These are phyloP conservation scores for Morella rubra DNA, from an alignment of 306 rosid genomes.

Conservation along the genomic window DNA sequence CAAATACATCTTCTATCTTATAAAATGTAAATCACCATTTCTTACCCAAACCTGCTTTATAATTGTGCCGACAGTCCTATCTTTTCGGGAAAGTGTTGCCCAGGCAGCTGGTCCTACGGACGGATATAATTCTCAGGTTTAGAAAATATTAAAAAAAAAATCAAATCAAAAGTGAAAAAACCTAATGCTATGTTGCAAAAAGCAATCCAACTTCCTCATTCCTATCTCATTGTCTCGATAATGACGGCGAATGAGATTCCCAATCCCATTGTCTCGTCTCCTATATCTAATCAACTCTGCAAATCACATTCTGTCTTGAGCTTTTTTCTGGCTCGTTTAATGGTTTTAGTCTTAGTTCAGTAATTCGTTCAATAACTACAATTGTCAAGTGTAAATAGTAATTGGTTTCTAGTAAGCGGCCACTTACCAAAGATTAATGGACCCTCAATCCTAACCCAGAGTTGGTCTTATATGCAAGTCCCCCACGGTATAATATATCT, in stretches of 20 bases:
- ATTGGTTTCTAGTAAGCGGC: too few species aligned
- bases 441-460: too few species aligned
- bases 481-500: too few species aligned
- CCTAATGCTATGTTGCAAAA: neutral
- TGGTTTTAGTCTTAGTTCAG: neutral
- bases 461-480: too few species aligned
- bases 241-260: neutral
- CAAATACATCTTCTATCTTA: neutral
- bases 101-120: neutral
- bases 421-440: too few species aligned
- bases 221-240: neutral
- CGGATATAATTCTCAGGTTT: too few species aligned
- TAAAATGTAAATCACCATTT: neutral
- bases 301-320: neutral
- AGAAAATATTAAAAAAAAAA: too few species aligned
- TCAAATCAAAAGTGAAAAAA: neutral
- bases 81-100: neutral
- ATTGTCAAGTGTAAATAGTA: too few species aligned
- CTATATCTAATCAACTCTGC: neutral
- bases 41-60: neutral
- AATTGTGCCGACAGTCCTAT: neutral
- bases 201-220: neutral
- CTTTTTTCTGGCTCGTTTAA: neutral
- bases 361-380: too few species aligned
- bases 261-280: neutral